A percentile compares a stretch with the other conserved stretches of the same genome.
These are phyloP conservation scores for Rhizopogon rudus DNA, from an alignment of 768 basidiomycete species.

Conservation along the genomic window DNA sequence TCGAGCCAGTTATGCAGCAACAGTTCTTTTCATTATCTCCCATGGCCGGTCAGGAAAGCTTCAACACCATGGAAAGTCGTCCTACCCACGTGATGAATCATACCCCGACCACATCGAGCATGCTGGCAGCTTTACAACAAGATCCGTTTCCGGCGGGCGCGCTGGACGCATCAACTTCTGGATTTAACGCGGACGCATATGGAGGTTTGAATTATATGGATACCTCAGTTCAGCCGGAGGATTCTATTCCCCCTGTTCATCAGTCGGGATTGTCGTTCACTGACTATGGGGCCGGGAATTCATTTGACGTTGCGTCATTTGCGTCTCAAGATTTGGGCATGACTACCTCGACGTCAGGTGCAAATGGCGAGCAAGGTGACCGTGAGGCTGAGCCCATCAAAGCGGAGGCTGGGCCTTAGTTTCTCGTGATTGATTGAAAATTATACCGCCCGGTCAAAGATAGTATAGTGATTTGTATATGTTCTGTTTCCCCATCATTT, in stretches of 20 bases:
- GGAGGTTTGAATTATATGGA: constrained; percentile 75
- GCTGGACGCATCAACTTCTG: constrained; percentile 57
- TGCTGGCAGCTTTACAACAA: constrained; percentile 83
- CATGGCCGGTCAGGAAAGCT: constrained; percentile 85
- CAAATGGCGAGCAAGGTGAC: constrained; percentile 50
- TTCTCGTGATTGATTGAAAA: constrained; percentile 8
- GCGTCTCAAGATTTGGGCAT: constrained; percentile 63
- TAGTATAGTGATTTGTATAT: constrained; percentile 25
- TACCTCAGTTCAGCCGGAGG: constrained; percentile 58
- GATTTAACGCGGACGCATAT: constrained; percentile 67
- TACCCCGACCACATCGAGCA: constrained; percentile 85
- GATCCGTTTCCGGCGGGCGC: constrained; percentile 64
- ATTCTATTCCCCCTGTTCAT: constrained; percentile 54
- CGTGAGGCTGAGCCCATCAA: constrained; percentile 62
- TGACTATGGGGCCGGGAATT: constrained; percentile 59
- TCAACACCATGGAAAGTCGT: constrained; percentile 59
- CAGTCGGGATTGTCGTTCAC: constrained; percentile 63
- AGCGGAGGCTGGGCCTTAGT: constrained; percentile 47
- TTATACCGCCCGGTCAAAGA: constrained; percentile 18
- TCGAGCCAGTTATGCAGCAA: constrained; percentile 89
- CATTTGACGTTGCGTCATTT: constrained; percentile 71
- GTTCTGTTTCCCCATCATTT: constrained; percentile 27
- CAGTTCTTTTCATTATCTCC: constrained; percentile 83
- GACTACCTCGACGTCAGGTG: constrained; percentile 40
- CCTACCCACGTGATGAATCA: constrained; percentile 61